Percentiles rank a stretch among this genome's conserved stretches.
These are phyloP conservation scores for Paramecium sonneborni DNA, from an alignment of 73 alveolate genomes.

Conservation along the genomic window DNA sequence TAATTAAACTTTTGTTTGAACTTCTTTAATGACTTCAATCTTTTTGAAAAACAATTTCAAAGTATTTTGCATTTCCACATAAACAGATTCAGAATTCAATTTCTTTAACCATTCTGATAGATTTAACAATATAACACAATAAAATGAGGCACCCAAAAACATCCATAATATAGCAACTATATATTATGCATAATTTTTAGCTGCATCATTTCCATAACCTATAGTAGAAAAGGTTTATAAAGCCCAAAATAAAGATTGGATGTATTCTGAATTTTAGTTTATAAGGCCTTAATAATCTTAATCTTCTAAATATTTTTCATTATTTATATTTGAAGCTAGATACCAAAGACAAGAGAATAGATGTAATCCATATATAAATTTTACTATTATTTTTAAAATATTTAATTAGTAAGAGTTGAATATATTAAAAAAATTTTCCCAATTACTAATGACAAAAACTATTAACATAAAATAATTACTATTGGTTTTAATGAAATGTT, in stretches of 20 bases:
- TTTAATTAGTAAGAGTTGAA: not conserved
- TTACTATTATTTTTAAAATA: not conserved
- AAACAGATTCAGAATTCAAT: not conserved
- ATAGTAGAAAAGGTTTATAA: not conserved
- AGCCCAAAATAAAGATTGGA: not conserved
- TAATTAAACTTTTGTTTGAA: not conserved
- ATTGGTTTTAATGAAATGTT: not conserved
- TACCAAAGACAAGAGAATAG: slow-evolving; percentile 29
- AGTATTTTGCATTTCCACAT: not conserved
- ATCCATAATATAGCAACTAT: slow-evolving; percentile 23
- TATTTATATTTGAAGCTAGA: not conserved
- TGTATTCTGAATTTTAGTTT: not conserved
- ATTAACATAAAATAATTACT: not conserved
- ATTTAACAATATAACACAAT: not conserved
- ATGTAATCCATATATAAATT: slow-evolving; percentile 9
- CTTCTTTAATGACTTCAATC: not conserved
- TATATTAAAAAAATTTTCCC: not conserved
- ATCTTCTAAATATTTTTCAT: not conserved
- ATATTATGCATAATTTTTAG: not conserved
- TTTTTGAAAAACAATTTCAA: not conserved
- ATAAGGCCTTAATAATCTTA: not conserved
- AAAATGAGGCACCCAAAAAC: slow-evolving; percentile 13
- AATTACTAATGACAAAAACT: not conserved
- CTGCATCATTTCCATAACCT: slow-evolving; percentile 33
- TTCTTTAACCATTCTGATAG: not conserved